Percentiles rank a stretch among this genome's conserved stretches.
Conservation (phyloP, 352 stramenopile species). For the Globisporangium irregulare region DNA sequence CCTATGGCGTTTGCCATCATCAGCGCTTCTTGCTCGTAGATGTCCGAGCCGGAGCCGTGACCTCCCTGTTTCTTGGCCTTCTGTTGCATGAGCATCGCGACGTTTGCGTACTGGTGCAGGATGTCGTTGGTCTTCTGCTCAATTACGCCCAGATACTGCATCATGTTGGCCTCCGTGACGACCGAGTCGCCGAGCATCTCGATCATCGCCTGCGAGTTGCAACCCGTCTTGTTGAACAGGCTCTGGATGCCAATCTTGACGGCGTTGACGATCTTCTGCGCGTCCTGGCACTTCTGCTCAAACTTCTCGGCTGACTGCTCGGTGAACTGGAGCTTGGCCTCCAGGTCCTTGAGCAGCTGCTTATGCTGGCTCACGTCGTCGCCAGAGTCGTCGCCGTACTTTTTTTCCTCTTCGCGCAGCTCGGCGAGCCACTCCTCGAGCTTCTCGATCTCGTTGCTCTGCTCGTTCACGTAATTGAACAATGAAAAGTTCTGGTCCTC, state of each 20-base stretch:
- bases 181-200: constrained; percentile 84
- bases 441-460: constrained; percentile 93
- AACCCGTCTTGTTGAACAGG: constrained; percentile 81
- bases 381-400: constrained; percentile 80
- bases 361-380: constrained; percentile 89
- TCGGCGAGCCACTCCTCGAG: constrained; percentile 81
- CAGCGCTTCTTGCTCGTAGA: constrained; percentile 40
- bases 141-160: constrained; percentile 93
- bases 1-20: constrained; percentile 27
- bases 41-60: constrained; percentile 15
- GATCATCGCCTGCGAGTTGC: constrained; percentile 74
- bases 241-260: constrained; percentile 84
- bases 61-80: constrained; percentile 21
- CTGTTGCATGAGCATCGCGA: constrained; percentile 41
- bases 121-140: constrained; percentile 94
- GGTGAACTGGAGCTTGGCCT: constrained; percentile 69
- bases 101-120: constrained; percentile 81
- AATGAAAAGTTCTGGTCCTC: constrained; percentile 97
- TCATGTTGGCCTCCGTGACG: constrained; percentile 94
- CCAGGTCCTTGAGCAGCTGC: constrained; percentile 86
- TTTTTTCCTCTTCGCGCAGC: constrained; percentile 79
- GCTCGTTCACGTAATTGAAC: constrained; percentile 95
- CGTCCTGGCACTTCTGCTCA: constrained; percentile 87
- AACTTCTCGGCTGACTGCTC: constrained; percentile 88
- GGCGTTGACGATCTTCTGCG: constrained; percentile 86